Percentiles rank a stretch among this genome's conserved stretches.
Conservation (phyloP, 495 filamentous ascomycete species). For the Aspergillus sparsus region DNA sequence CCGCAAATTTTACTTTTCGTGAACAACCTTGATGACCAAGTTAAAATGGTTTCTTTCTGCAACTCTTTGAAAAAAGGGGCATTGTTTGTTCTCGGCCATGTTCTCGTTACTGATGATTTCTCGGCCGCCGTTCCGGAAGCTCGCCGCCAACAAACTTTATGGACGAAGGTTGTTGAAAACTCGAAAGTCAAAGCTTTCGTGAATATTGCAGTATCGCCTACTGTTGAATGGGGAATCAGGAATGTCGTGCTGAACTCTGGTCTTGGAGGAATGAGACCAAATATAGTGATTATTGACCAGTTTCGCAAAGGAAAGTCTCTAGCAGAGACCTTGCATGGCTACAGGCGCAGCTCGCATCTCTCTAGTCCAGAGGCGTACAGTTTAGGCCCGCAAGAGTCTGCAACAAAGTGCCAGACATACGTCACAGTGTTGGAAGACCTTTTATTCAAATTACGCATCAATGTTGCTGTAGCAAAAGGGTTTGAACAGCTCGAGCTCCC, state of each 20-base stretch:
- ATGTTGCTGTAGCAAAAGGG: conserved; percentile 83
- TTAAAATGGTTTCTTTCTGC: conserved; percentile 84
- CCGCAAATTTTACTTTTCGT: conserved; percentile 83
- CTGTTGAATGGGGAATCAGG: conserved; percentile 80
- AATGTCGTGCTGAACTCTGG: conserved; percentile 82
- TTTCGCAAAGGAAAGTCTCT: conserved; percentile 57
- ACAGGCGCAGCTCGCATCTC: conserved; percentile 28
- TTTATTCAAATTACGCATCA: conserved; percentile 73
- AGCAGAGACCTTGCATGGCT: conserved; percentile 44
- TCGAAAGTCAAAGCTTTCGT: conserved; percentile 90
- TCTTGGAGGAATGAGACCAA: conserved; percentile 87
- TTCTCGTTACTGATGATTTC: conserved; percentile 84
- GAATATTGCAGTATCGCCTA: conserved; percentile 78
- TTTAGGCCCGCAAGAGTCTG: conserved; percentile 49
- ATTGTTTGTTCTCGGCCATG: conserved; percentile 82
- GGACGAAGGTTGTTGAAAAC: conserved; percentile 83
- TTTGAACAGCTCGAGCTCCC: conserved; percentile 78
- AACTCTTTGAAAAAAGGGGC: conserved; percentile 89
- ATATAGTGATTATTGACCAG: conserved; percentile 81
- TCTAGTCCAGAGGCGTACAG: conserved; percentile 17
- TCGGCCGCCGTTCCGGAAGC: conserved; percentile 75
- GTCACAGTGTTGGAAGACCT: conserved; percentile 84
- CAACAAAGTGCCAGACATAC: conserved; percentile 68
- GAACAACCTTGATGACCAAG: conserved; percentile 75
- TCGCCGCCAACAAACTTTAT: conserved; percentile 74